A percentile compares a stretch with the other conserved stretches of the same genome.
phyloP scores from a whole-genome alignment of 495 filamentous ascomycete genomes.

The Extremus antarcticus region DNA sequence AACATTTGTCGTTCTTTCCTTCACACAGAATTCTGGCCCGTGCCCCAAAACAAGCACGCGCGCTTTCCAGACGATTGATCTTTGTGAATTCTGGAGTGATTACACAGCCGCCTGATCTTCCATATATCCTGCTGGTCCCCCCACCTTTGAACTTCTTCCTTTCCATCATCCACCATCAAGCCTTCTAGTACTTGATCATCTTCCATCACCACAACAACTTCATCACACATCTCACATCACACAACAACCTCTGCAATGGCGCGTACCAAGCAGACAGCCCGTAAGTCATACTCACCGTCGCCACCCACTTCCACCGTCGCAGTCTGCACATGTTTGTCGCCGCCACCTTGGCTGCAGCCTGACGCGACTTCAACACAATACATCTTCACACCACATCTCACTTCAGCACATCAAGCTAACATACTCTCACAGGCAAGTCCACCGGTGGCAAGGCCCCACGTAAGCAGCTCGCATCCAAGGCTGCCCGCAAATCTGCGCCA shows the following conservation, averaged over 20 bases:
- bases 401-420: slow-evolving; percentile 27
- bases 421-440: slow-evolving; percentile 60
- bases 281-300: slow-evolving; percentile 44
- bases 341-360: slow-evolving; percentile 9
- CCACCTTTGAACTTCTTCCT: not conserved
- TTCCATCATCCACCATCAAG: slow-evolving; percentile 32
- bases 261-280: slow-evolving; percentile 99
- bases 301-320: slow-evolving; percentile 2
- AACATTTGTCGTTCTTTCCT: not conserved
- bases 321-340: slow-evolving; percentile 1
- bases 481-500: slow-evolving; percentile 65
- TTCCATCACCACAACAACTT: slow-evolving; percentile 32
- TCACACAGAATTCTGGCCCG: not conserved
- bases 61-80: not conserved
- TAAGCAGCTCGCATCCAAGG: slow-evolving; percentile 92
- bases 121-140: not conserved
- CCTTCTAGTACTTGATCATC: slow-evolving; percentile 22
- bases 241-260: slow-evolving; percentile 60
- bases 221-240: slow-evolving; percentile 30
- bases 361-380: slow-evolving; percentile 15
- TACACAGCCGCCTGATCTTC: not conserved
- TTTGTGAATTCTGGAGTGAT: not conserved
- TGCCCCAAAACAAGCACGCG: not conserved
- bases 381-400: slow-evolving; percentile 22
- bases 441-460: slow-evolving; percentile 99